Evolutionary conservation across 2,329 filamentous ascomycete species (phyloP).

Genomic region (Aureobasidium sp.): DNA sequence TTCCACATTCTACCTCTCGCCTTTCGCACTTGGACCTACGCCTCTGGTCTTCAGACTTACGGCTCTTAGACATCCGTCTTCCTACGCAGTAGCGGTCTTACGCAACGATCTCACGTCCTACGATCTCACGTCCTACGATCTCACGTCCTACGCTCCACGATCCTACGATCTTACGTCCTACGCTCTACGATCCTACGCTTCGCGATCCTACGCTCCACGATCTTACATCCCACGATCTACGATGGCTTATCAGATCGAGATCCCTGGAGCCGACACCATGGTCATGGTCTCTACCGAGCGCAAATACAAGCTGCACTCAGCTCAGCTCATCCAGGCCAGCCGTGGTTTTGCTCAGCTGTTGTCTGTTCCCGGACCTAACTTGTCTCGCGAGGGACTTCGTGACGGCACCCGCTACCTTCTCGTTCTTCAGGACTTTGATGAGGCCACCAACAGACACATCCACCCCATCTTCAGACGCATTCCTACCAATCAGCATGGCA

Average conservation of each 20-base stretch:
- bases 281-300: slow-evolving; percentile 28
- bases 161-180: too few relatives aligned
- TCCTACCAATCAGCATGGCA: slow-evolving; percentile 17
- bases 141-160: too few relatives aligned
- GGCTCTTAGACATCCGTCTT: too few relatives aligned
- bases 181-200: too few relatives aligned
- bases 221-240: too few relatives aligned
- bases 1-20: too few relatives aligned
- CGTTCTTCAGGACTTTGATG: slow-evolving; percentile 16
- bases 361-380: neutral
- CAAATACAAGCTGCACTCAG: slow-evolving; percentile 32
- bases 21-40: too few relatives aligned
- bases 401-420: slow-evolving; percentile 18
- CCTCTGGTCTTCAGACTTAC: too few relatives aligned
- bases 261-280: slow-evolving; percentile 31
- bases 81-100: too few relatives aligned
- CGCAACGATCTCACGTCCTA: too few relatives aligned
- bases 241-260: neutral
- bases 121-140: too few relatives aligned
- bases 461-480: slow-evolving; percentile 12
- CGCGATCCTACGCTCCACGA: too few relatives aligned
- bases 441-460: slow-evolving; percentile 3
- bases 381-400: slow-evolving; percentile 11
- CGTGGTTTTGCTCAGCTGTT: neutral
- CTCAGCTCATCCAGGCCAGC: slow-evolving; percentile 22